Conservation (phyloP, 257 asterid genomes). For the Oldenlandia corymbosa region DNA sequence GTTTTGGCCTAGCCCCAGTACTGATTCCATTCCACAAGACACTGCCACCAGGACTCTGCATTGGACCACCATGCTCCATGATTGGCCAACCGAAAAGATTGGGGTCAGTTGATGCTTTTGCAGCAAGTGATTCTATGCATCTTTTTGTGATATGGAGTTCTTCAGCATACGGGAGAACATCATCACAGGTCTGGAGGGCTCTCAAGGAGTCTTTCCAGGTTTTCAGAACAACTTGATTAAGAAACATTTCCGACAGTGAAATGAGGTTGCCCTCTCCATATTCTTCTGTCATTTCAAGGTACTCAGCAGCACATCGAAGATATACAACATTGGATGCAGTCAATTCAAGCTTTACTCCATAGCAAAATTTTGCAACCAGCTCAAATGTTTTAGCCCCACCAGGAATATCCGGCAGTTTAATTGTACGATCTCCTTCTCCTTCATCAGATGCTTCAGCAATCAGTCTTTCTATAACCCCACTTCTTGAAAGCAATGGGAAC, state of each 20-base stretch:
- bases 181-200: constrained; percentile 83
- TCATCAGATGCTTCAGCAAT: constrained; percentile 70
- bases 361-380: constrained; percentile 89
- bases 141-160: constrained; percentile 58
- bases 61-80: constrained; percentile 84
- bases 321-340: constrained; percentile 77
- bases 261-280: constrained; percentile 84
- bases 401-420: constrained; percentile 61
- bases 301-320: constrained; percentile 88
- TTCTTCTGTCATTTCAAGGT: constrained; percentile 88
- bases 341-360: constrained; percentile 89
- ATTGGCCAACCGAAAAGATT: constrained; percentile 90
- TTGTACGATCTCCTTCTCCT: constrained; percentile 50
- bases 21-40: constrained; percentile 96
- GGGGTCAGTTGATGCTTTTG: constrained; percentile 76
- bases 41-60: constrained; percentile 98
- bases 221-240: constrained; percentile 64
- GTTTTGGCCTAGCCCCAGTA: constrained; percentile 85
- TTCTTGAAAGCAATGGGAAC: constrained; percentile 96
- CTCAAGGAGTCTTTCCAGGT: constrained; percentile 84
- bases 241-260: constrained; percentile 68
- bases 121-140: constrained; percentile 78
- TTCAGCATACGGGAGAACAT: constrained; percentile 55
- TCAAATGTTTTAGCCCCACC: constrained; percentile 90
- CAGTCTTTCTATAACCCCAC: constrained; percentile 83